Conservation (phyloP, 768 basidiomycete genomes). For the Hysterangium stoloniferum region DNA sequence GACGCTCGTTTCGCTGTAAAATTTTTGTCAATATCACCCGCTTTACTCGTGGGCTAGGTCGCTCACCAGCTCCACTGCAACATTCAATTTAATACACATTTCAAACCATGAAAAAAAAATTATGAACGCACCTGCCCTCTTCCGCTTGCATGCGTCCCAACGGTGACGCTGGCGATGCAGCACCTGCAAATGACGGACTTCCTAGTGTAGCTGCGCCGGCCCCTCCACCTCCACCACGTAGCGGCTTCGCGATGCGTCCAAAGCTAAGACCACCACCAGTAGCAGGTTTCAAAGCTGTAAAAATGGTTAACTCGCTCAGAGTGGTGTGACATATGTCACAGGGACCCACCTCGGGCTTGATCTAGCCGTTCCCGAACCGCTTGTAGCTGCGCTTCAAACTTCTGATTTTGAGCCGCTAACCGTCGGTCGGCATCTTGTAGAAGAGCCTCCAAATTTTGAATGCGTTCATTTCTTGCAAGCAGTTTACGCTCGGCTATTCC, state of each 20-base stretch:
- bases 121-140: constrained; percentile 40
- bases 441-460: constrained; percentile 90
- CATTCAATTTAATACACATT: constrained; percentile 16
- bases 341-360: constrained; percentile 75
- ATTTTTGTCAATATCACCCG: constrained; percentile 9
- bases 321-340: not conserved
- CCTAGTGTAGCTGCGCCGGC: constrained; percentile 34
- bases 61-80: constrained; percentile 22
- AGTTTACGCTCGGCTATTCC: constrained; percentile 95
- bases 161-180: constrained; percentile 44
- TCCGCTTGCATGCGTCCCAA: constrained; percentile 73
- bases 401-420: constrained; percentile 87
- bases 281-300: constrained; percentile 69
- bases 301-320: constrained; percentile 4
- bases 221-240: constrained; percentile 83
- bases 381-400: constrained; percentile 90
- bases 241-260: constrained; percentile 93
- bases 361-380: constrained; percentile 88
- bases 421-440: constrained; percentile 92
- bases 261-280: constrained; percentile 69
- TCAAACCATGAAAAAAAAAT: not conserved
- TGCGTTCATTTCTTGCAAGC: constrained; percentile 93
- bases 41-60: constrained; percentile 15
- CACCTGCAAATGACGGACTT: constrained; percentile 32
- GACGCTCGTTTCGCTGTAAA: constrained; percentile 78